These are phyloP conservation scores for Uronychia setigera DNA, from an alignment of 73 alveolate species.

Conservation along the genomic window DNA sequence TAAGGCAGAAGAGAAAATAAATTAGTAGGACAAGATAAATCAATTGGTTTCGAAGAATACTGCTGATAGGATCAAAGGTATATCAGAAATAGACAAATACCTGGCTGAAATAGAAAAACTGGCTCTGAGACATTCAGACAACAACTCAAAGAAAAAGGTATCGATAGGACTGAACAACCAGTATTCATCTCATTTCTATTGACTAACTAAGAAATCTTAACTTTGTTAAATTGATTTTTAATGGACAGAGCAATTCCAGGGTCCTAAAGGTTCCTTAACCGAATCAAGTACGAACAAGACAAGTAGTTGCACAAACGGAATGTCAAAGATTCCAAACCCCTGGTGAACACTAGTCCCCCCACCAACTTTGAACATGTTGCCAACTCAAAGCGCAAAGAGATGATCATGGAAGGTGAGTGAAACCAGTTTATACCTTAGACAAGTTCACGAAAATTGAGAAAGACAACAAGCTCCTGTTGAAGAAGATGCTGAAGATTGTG, in stretches of 20 bases:
- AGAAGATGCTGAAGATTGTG: neutral
- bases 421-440: neutral
- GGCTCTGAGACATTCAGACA: too few relatives aligned
- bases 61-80: neutral
- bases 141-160: too few relatives aligned
- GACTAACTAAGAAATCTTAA: too few relatives aligned
- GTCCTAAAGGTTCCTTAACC: neutral
- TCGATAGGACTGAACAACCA: too few relatives aligned
- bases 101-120: neutral
- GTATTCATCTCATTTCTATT: too few relatives aligned
- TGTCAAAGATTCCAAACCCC: neutral
- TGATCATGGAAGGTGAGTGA: neutral
- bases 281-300: neutral
- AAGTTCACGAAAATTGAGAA: neutral
- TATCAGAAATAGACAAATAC: neutral
- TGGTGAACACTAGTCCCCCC: neutral
- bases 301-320: neutral
- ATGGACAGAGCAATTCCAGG: constrained; percentile 1
- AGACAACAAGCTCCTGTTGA: neutral
- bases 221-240: too few relatives aligned
- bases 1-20: neutral
- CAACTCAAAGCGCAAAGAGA: neutral
- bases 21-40: too few relatives aligned
- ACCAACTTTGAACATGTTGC: neutral
- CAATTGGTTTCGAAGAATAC: neutral